Percentiles rank a stretch among this genome's conserved stretches.
phyloP scores from a whole-genome alignment of 2,329 filamentous ascomycete species.

The Diplodia sapinea region DNA sequence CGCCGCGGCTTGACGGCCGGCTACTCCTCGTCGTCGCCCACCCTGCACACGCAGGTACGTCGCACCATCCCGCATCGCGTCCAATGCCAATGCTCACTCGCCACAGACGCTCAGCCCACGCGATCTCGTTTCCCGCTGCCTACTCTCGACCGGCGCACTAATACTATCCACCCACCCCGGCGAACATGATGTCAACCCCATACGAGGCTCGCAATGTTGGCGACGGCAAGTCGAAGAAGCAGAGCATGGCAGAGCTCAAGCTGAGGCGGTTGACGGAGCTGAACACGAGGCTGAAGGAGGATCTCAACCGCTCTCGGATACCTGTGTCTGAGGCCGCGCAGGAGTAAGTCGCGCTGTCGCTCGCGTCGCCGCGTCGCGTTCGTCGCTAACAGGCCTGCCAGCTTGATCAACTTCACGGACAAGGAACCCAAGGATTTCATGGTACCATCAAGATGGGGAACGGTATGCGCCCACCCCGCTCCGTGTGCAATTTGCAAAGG shows the following conservation, averaged over 20 bases:
- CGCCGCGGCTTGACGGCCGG: conserved; percentile 35
- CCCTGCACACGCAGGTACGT: conserved; percentile 33
- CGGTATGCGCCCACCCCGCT: conserved; percentile 55
- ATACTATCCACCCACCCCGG: conserved; percentile 30
- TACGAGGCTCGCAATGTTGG: conserved; percentile 71
- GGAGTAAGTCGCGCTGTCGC: conserved; percentile 50
- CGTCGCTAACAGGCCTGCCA: conserved; percentile 49
- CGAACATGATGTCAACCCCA: conserved; percentile 61
- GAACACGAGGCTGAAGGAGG: conserved; percentile 93
- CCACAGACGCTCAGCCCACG: conserved; percentile 25
- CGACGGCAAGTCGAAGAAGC: conserved; percentile 87
- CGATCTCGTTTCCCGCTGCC: conserved; percentile 30
- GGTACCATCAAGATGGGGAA: conserved; percentile 96
- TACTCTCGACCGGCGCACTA: conserved; percentile 17
- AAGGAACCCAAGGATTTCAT: conserved; percentile 95
- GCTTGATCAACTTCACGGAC: conserved; percentile 97
- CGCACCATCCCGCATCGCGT: conserved; percentile 30
- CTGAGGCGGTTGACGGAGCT: conserved; percentile 94
- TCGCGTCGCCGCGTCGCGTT: background rate
- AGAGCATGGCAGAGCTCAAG: conserved; percentile 99
- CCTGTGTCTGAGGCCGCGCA: conserved; percentile 89
- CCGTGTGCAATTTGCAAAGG: background rate
- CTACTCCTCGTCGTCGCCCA: conserved; percentile 37
- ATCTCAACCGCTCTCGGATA: conserved; percentile 92
- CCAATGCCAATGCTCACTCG: conserved; percentile 28